Evolutionary conservation across 2,329 filamentous ascomycete genomes (phyloP).

Genomic region (Epichloe brachyelytri): DNA sequence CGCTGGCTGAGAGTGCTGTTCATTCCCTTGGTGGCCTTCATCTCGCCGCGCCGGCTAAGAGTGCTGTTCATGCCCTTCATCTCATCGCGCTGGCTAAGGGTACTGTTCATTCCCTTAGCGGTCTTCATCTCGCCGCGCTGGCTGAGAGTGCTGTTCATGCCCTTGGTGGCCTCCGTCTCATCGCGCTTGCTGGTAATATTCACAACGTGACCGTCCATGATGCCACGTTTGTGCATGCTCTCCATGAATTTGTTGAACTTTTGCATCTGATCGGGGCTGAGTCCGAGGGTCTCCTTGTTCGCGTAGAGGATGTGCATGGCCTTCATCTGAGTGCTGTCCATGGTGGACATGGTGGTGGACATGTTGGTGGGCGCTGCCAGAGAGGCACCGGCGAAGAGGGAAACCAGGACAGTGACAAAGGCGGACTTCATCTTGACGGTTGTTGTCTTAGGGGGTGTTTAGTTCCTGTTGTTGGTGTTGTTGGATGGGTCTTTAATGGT

Average conservation of each 20-base stretch:
- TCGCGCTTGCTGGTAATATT: too few relatives aligned
- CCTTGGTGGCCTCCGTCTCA: too few relatives aligned
- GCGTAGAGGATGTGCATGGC: slow-evolving; percentile 2
- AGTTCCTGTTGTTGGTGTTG: too few relatives aligned
- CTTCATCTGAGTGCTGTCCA: slow-evolving; percentile 3
- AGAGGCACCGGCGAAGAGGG: slow-evolving; percentile 4
- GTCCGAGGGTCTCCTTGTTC: slow-evolving; percentile 1
- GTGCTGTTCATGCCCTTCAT: too few relatives aligned
- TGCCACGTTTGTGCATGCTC: not conserved
- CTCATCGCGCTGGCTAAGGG: too few relatives aligned
- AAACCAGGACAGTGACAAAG: not conserved
- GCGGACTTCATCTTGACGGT: slow-evolving; percentile 4
- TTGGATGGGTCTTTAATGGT: too few relatives aligned
- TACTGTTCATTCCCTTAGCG: too few relatives aligned
- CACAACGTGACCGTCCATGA: rapidly evolving
- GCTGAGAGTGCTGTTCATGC: too few relatives aligned
- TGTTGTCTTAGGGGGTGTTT: not conserved
- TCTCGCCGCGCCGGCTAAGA: too few relatives aligned
- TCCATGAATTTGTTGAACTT: slow-evolving; percentile 4
- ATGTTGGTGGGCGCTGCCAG: slow-evolving; percentile 1
- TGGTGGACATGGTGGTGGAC: not conserved
- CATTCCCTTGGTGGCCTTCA: too few relatives aligned
- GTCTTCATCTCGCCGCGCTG: too few relatives aligned
- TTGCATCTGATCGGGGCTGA: slow-evolving; percentile 2
- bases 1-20: too few relatives aligned